Evolutionary conservation across 2,329 filamentous ascomycete genomes (phyloP), one percentile per base, ranked within the genome.

Genomic region (Huntiella bhutanensis): DNA sequence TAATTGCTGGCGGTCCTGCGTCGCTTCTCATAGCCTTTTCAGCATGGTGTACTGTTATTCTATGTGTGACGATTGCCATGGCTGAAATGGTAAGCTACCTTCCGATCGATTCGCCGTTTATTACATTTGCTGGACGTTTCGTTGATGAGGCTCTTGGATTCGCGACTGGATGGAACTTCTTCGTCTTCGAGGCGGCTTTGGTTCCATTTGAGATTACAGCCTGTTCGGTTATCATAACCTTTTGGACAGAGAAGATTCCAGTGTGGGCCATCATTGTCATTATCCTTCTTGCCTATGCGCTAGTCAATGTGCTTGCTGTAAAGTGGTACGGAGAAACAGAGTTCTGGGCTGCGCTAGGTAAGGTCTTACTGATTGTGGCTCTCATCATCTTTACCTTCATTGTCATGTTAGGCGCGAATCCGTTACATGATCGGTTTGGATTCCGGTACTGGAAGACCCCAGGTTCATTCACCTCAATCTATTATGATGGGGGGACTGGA

Each of bases 371-470:
- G 43, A 82, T 82, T 50, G 60, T 85, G 33, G 80, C 74, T 1
- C 67, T 88, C 43, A 70, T 87, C 53, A 54, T 75, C 52, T 87
- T 83, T 62, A 88, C 84, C 2, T 84, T 93, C 55, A 69, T 92
- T 52, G 75, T 77, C 52, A 88, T 91, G 78, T 63, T 91, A 1
- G 85, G 84, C 5, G 85, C 81, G 2, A 91, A 88, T 53, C 85
- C 85, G 0, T 58, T 75, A 1, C 66, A 72, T 34, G 80, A 87
- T 53, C 65, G 72, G 0, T 82, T 82, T 51, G 82, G 82, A 1
- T 88, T 88, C 57, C 69, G 59, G 0, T 75, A 71, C 58, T 80
- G 75, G 74, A 64, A 69, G 3, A 63, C 72, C 0, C 82, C 82
- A 0, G 82, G 82, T 1, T 67, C 82, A 0, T 87, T 88, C 57